Conservation (phyloP, 2,329 filamentous ascomycete species). For the Dactylellina leptospora region DNA sequence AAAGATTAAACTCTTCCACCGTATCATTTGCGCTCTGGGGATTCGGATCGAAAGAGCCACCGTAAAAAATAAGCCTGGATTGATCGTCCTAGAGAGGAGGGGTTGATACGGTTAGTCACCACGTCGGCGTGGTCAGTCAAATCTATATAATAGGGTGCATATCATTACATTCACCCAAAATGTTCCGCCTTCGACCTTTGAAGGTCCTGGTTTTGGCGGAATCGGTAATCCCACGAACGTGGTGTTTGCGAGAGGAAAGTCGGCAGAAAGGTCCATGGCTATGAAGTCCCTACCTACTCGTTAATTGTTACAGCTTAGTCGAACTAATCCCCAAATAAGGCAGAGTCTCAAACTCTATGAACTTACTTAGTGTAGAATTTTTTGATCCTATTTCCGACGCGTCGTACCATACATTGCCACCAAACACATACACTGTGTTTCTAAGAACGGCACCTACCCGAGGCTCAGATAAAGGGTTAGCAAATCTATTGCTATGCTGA, state of each 20-base stretch:
- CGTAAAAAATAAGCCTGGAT: slow-evolving; percentile 33
- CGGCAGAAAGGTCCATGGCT: slow-evolving; percentile 9
- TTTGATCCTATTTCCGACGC: background rate
- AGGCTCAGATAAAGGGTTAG: too few relatives aligned
- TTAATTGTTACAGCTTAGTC: too few relatives aligned
- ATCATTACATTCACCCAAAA: slow-evolving; percentile 32
- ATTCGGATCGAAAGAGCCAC: slow-evolving; percentile 4
- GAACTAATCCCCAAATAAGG: too few relatives aligned
- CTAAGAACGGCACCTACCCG: too few relatives aligned
- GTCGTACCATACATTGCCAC: slow-evolving; percentile 15
- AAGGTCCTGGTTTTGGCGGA: slow-evolving; percentile 27
- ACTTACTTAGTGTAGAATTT: slow-evolving; percentile 17
- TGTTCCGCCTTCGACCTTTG: slow-evolving; percentile 16
- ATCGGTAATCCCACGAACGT: slow-evolving; percentile 17
- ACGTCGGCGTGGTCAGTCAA: background rate
- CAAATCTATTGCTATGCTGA: too few relatives aligned
- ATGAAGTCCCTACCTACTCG: slow-evolving; percentile 20
- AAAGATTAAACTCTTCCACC: slow-evolving; percentile 17
- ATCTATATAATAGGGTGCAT: background rate
- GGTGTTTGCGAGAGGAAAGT: slow-evolving; percentile 9
- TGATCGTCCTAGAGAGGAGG: background rate
- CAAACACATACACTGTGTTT: slow-evolving; percentile 22
- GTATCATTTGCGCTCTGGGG: background rate
- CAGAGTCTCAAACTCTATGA: too few relatives aligned
- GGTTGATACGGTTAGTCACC: background rate